Evolutionary conservation across 257 asterid genomes (phyloP), one percentile per base, ranked within the genome.

Genomic region (Agastache rugosa): DNA sequence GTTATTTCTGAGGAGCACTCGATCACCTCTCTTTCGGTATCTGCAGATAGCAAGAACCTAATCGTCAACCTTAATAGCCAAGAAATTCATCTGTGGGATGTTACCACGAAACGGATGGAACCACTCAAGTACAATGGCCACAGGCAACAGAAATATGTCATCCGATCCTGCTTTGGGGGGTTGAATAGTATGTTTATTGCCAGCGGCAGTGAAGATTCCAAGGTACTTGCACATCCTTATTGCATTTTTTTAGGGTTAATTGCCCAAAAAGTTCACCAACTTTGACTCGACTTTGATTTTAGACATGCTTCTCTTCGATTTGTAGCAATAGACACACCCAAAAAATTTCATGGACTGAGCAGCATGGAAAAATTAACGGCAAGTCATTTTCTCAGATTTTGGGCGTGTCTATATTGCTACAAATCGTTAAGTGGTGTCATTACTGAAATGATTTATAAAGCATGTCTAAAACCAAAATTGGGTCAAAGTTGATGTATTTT

Each of bases 131-230:
- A 82, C 79, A 75, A 73, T 20, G 97, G 98, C 75, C 98, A 93
- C 83, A 85, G 19, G 85, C 98, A 91, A 70, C 87, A 86, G 27
- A 86, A 86, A 71, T 93, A 91, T 25, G 97, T 93, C 71, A 93
- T 93, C 65, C 86, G 98, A n/a, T 93, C 98, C 68, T 93, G 98
- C 90, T 91, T 91, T 79, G 97, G 98, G 42, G 98, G 97, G 45
- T 82, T 87, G 79, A 85, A 87, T 65, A 76, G 89, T 79, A 77
- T 79, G 83, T 87, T 91, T 72, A 88, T 93, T 50, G 97, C 97
- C 71, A 93, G 96, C 79, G 97, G 98, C 31, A 93, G 98, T 75
- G 98, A 91, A 83, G 96, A 93, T 83, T 87, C 92, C 63, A 84
- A 88, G 96, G 98, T 93, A 85, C 69, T 14, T 44, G 31, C 68